Evolutionary conservation across 129 eudicot species (phyloP), one percentile per base, ranked within the genome.

Genomic region (Flaveria trinervia): DNA sequence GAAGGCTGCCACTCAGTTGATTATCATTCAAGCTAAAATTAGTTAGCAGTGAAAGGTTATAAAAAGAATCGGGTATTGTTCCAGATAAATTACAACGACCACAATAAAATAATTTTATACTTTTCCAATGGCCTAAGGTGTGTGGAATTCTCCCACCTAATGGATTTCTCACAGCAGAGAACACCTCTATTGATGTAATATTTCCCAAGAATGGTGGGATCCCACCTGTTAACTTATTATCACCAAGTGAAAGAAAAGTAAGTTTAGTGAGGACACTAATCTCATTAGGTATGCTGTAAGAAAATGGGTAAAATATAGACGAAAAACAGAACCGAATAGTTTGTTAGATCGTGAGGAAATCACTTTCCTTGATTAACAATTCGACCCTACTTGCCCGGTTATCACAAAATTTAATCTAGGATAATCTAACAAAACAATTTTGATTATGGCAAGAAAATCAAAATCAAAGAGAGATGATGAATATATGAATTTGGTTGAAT

Each of bases 1-100:
- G 77, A 55, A 73, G 77, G 7, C 67, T 74, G 16, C 78, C 70
- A 7, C 44, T 41, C 22, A 39, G 28, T 7, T 74, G 78, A 57
- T 59, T 74, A n/a, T 36, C 36, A 36, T 55, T 7, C 28, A 60
- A 14, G 51, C 55, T 13, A 43, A 74, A 1, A 13, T 11, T 2
- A 11, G 51, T 39, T 18, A 74, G 22, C 15, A 18, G 57, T 59
- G 70, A 59, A 9, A 59, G 28, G 67, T 74, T 72, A 59, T 13
- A 72, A 26, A 72, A 2, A 9, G 33, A 52, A 11, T 3, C 16
- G 2, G 77, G 77, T 44, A 61, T 44, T 15, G 60, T 60, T 13
- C 79, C 71, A 44, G 0, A 2, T 25, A 61, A 65, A 22, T 75
- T 36, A 46, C 68, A 43, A 16, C 5, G 12, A 36, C 15, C 22